Evolutionary conservation across 352 stramenopile species (phyloP).

Genomic region (Pythium periplocum): DNA sequence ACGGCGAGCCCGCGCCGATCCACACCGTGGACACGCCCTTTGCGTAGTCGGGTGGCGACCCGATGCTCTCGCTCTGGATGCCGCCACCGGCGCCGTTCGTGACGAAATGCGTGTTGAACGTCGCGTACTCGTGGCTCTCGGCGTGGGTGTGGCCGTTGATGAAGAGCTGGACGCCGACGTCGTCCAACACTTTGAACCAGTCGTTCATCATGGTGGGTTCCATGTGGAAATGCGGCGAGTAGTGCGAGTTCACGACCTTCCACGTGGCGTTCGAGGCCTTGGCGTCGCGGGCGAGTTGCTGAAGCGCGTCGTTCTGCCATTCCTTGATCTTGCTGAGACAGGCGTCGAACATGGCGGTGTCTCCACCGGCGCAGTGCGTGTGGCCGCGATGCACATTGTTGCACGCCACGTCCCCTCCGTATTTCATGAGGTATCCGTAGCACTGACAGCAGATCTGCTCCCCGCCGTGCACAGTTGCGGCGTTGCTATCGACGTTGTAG

Average conservation of each 20-base stretch:
- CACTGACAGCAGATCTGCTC: constrained; percentile 77
- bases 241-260: constrained; percentile 77
- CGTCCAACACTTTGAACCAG: constrained; percentile 48
- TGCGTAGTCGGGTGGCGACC: constrained; percentile 36
- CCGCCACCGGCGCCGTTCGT: constrained; percentile 66
- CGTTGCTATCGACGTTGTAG: constrained; percentile 69
- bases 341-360: constrained; percentile 50
- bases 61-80: constrained; percentile 72
- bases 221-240: constrained; percentile 75
- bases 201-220: constrained; percentile 55
- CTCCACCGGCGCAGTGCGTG: constrained; percentile 39
- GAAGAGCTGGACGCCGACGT: constrained; percentile 44
- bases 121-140: constrained; percentile 61
- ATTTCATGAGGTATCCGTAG: constrained; percentile 65
- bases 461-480: constrained; percentile 46
- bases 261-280: constrained; percentile 50
- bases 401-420: constrained; percentile 31
- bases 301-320: constrained; percentile 58
- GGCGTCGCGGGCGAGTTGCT: constrained; percentile 44
- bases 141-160: constrained; percentile 76
- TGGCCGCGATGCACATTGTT: constrained; percentile 43
- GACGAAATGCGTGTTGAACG: constrained; percentile 71
- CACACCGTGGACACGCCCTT: constrained; percentile 42
- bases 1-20: constrained; percentile 48
- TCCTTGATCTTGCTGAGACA: constrained; percentile 50